phyloP scores from a whole-genome alignment of 1,139 yeast genomes.

The Debaryomycetaceae sp. region DNA sequence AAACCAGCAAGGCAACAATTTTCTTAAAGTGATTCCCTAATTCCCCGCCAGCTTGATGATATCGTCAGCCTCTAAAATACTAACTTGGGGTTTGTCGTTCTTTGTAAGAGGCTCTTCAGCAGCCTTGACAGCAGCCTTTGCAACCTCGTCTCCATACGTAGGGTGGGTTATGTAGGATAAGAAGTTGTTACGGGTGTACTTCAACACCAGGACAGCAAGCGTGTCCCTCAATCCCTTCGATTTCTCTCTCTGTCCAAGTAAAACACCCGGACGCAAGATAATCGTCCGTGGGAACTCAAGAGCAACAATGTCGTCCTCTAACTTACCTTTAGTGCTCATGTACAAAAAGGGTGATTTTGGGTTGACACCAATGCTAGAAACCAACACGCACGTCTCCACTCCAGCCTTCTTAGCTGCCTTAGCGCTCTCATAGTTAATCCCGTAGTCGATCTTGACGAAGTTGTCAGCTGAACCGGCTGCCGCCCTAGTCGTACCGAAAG shows the following conservation, averaged over 20 bases:
- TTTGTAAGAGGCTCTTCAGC: constrained; percentile 14
- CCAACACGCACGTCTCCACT: constrained; percentile 57
- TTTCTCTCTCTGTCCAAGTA: constrained; percentile 57
- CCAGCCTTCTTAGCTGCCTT: constrained; percentile 68
- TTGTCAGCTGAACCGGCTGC: constrained; percentile 62
- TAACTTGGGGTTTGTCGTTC: constrained; percentile 1
- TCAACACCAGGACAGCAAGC: constrained; percentile 25
- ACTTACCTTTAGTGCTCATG: constrained; percentile 56
- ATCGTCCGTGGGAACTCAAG: constrained; percentile 64
- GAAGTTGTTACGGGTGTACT: constrained; percentile 28
- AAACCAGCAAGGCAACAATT: too few relatives aligned
- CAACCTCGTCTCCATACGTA: constrained; percentile 48
- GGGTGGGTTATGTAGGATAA: constrained; percentile 33
- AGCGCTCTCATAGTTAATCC: constrained; percentile 61
- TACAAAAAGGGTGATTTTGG: constrained; percentile 54
- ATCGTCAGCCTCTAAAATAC: constrained; percentile 1
- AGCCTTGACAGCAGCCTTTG: constrained; percentile 37
- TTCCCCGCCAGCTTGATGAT: not conserved
- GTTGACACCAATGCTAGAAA: constrained; percentile 61
- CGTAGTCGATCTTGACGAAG: constrained; percentile 68
- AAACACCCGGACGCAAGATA: constrained; percentile 66
- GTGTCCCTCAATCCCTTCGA: constrained; percentile 34
- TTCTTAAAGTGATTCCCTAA: too few relatives aligned
- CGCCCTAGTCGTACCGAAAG: constrained; percentile 73
- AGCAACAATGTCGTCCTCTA: constrained; percentile 56